Evolutionary conservation across 371 early-diverging fungal genomes (phyloP), one percentile per base, ranked within the genome.

Genomic region (Mucor piriformis): DNA sequence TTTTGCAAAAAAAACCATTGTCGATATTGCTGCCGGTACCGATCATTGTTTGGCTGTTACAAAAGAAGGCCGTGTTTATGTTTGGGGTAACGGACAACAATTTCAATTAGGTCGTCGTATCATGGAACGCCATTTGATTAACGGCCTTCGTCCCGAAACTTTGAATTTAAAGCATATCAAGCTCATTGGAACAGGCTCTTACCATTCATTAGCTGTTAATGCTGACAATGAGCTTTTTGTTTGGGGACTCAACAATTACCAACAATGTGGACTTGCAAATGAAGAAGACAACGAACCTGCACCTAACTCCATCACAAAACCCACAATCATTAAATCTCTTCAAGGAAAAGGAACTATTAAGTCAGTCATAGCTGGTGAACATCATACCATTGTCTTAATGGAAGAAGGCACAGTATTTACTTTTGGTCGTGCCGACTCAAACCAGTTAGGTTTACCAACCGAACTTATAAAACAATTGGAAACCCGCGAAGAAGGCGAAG

Each of bases 161-260:
- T 65, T 84, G 16, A 77, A 79, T 5, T 64, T 87, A 49, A 81
- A 76, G 34, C 72, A 83, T 25, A 88, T 94, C 61, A 76, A 65
- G 23, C 63, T 69, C 21, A 89, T 93, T 21, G 93, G 86, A 25
- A 85, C 92, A 21, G 98, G 98, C 6, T 83, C 90, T 5, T 93
- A 94, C 70, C 93, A 95, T 72, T 91, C 93, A 0, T 90, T 96
- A 54, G 91, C 93, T 7, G 75, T 93, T 13, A 84, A 83, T 50
- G 75, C 82, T 23, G 77, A 82, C 23, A 85, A 88, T 50, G 71
- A 83, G 24, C 80, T 93, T 3, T 94, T 85, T 67, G 83, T 87
- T 6, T 96, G 95, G 91, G 99, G 99, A 27, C 83, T 95, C 46
- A 99, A 99, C 76, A 94, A 95, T 63, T 94, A 88, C 67, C 90